Percentiles rank a stretch among this genome's conserved stretches.
Conservation (phyloP, 139 green algal genomes). For the Nannochloris sp. region DNA sequence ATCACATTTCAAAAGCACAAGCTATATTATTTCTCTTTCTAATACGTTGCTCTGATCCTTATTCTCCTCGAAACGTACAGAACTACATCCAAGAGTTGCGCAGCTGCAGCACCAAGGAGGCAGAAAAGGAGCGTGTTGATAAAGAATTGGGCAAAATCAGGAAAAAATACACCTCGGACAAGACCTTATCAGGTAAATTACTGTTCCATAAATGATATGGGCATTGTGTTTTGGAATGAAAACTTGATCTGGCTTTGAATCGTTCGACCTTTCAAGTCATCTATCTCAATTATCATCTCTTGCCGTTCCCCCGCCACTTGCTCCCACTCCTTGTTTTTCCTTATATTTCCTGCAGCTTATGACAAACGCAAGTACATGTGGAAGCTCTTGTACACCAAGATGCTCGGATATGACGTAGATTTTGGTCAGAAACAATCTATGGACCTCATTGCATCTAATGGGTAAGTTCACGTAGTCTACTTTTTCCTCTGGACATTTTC, state of each 20-base stretch:
- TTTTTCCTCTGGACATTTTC: background rate
- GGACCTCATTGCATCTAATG: slow-evolving; percentile 84
- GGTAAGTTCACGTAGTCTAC: slow-evolving; percentile 45
- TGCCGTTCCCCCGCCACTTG: background rate
- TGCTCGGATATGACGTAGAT: slow-evolving; percentile 98
- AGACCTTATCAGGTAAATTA: slow-evolving; percentile 34
- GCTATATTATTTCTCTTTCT: background rate
- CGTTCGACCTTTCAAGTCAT: background rate
- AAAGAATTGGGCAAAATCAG: slow-evolving; percentile 99
- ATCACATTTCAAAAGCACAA: slow-evolving; percentile 9
- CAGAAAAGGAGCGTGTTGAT: slow-evolving; percentile 82
- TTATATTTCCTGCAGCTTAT: slow-evolving; percentile 62
- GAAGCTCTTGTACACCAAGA: slow-evolving; percentile 99
- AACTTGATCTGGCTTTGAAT: background rate
- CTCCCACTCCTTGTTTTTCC: background rate
- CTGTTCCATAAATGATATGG: background rate
- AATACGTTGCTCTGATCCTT: background rate
- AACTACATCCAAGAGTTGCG: slow-evolving; percentile 93
- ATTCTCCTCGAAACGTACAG: slow-evolving; percentile 43
- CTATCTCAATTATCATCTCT: background rate
- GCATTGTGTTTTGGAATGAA: background rate
- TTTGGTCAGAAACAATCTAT: slow-evolving; percentile 97
- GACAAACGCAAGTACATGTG: slow-evolving; percentile 99
- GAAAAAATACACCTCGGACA: slow-evolving; percentile 83
- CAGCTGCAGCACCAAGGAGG: slow-evolving; percentile 82